Conservation (phyloP, 2,329 filamentous ascomycete genomes). For the Diaporthe batatas region DNA sequence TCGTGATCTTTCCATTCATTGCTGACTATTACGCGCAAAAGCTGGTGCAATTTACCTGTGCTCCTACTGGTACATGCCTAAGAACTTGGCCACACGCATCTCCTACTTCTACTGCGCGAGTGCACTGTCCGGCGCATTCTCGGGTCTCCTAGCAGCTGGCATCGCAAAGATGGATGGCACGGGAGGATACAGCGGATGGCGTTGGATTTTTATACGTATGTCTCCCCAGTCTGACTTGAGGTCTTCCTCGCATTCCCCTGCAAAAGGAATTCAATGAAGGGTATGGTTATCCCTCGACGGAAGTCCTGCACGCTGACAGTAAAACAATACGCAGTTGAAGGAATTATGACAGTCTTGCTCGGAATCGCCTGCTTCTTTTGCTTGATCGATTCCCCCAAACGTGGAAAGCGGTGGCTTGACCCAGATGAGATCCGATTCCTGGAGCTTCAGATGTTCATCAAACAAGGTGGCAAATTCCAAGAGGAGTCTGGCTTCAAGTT, state of each 20-base stretch:
- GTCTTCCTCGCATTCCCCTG: no score
- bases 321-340: background rate
- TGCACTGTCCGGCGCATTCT: slow-evolving; percentile 74
- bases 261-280: no score
- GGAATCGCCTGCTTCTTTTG: slow-evolving; percentile 67
- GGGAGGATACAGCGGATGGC: slow-evolving; percentile 48
- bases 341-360: slow-evolving; percentile 18
- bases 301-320: background rate
- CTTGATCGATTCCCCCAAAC: slow-evolving; percentile 40
- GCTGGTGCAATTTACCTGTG: slow-evolving; percentile 69
- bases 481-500: slow-evolving; percentile 18
- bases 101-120: slow-evolving; percentile 73
- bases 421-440: slow-evolving; percentile 40
- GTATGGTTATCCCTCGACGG: no score
- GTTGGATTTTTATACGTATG: slow-evolving; percentile 59
- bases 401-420: slow-evolving; percentile 32
- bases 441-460: slow-evolving; percentile 34
- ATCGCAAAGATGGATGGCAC: slow-evolving; percentile 64
- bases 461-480: slow-evolving; percentile 17
- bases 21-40: slow-evolving; percentile 61
- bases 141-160: slow-evolving; percentile 57
- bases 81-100: slow-evolving; percentile 72
- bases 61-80: slow-evolving; percentile 75
- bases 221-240: background rate
- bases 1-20: slow-evolving; percentile 15